Evolutionary conservation across 2,329 filamentous ascomycete genomes (phyloP), one percentile per base, ranked within the genome.

Genomic region (Mariannaea sp.): DNA sequence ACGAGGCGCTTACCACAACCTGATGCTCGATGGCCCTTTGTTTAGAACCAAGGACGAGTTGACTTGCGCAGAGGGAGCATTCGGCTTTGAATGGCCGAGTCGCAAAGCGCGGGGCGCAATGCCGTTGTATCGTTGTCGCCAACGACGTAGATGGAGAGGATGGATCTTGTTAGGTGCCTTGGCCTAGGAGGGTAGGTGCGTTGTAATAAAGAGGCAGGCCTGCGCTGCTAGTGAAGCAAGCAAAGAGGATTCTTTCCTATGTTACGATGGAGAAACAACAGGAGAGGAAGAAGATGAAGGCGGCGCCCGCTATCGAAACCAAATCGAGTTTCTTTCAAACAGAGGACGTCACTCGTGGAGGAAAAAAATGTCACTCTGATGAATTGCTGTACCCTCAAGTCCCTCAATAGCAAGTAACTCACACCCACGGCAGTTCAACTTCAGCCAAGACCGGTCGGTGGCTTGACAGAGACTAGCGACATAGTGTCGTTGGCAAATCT

Each of bases 301-400:
- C n/a, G n/a, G n/a, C n/a, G n/a, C n/a, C n/a, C 30, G 33, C 44
- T 27, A 27, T 26, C 29, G 24, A 29, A 33, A 20, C 19, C 19
- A 27, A n/a, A 49, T 17, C 30, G 36, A 16, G 26, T 16, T 17
- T 35, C 30, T 42, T n/a, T 17, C 38, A 36, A 41, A 40, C 42
- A 41, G 30, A 36, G 22, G 26, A 46, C 46, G 49, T 45, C 27
- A 14, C 33, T 46, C 42, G 10, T 14, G 19, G n/a, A n/a, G n/a
- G n/a, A n/a, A n/a, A n/a, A n/a, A 20, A 9, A 35, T 24, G 46
- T 38, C 33, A 17, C 36, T 49, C 8, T 24, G 17, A 1, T 17
- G 12, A 13, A 27, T 16, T 42, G 26, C n/a, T 26, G 17, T 27
- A 27, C 16, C 42, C 16, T 40, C n/a, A n/a, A n/a, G n/a, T 24